Percentiles rank a stretch among this genome's conserved stretches.
Evolutionary conservation across 495 filamentous ascomycete species (phyloP).

Genomic region (Xylaria acuta): DNA sequence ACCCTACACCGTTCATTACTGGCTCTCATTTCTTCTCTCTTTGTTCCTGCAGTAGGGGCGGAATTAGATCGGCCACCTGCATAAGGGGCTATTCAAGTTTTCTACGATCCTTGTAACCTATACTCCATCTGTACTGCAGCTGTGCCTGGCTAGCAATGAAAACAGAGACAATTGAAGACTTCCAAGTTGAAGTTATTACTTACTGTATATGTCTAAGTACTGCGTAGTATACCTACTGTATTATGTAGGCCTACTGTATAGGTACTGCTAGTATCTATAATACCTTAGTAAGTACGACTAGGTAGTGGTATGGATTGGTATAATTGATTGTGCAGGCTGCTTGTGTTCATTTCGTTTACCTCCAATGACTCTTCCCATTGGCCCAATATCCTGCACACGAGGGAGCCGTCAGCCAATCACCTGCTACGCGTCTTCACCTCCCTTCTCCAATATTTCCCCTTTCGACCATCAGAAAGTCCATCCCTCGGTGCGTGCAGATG

Average conservation of each 20-base stretch:
- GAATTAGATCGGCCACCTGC: constrained; percentile 20
- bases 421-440: neutral
- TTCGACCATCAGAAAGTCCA: constrained; percentile 3
- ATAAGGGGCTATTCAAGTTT: constrained; percentile 13
- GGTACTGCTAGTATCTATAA: no score
- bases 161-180: neutral
- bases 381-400: neutral
- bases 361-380: constrained; percentile 5
- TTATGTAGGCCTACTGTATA: neutral
- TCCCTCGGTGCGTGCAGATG: neutral
- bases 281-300: neutral
- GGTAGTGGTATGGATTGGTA: neutral
- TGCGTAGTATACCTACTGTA: no score
- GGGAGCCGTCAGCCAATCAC: constrained; percentile 3
- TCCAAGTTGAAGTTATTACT: neutral
- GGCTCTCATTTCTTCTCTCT: neutral
- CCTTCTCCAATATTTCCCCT: neutral
- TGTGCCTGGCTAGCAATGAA: neutral
- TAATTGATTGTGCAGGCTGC: neutral
- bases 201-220: no score
- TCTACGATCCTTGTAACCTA: neutral
- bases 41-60: constrained; percentile 25
- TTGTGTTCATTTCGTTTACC: constrained; percentile 22
- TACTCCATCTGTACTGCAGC: neutral
- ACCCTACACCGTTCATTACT: neutral